These are phyloP conservation scores for Quillaja saponaria DNA, from an alignment of 306 rosid species.

Conservation along the genomic window DNA sequence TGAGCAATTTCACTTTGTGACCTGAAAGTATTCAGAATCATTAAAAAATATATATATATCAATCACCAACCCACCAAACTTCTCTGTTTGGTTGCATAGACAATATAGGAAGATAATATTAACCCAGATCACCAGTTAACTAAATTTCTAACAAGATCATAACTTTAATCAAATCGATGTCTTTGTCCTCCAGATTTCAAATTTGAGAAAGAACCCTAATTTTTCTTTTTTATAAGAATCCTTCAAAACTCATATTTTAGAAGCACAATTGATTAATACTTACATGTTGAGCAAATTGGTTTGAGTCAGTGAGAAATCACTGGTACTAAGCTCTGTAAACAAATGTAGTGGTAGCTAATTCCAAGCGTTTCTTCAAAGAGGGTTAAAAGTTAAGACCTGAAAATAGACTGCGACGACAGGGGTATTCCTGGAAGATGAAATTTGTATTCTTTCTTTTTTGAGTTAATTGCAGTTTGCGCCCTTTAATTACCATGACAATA, in stretches of 20 bases:
- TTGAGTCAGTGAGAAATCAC: background rate
- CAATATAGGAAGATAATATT: conserved; percentile 4
- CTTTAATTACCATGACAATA: no score
- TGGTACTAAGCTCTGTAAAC: background rate
- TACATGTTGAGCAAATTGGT: background rate
- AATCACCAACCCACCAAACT: conserved; percentile 7
- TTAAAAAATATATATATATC: background rate
- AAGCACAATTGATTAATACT: background rate
- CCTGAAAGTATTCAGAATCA: conserved; percentile 38
- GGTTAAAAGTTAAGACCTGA: conserved; percentile 1
- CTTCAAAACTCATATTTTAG: background rate
- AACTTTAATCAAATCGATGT: background rate
- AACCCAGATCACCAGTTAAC: background rate
- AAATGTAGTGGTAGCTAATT: background rate
- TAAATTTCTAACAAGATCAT: background rate
- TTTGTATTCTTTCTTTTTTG: no score
- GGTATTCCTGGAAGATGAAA: background rate
- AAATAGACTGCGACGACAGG: background rate
- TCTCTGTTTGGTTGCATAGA: background rate
- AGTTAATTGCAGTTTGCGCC: no score
- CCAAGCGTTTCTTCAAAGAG: conserved; percentile 6
- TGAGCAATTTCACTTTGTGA: conserved; percentile 59
- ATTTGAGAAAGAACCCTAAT: background rate
- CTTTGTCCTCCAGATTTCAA: background rate
- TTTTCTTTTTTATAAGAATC: background rate